Conservation (phyloP, 2,329 filamentous ascomycete species). For the Fusarium albosuccineum region DNA sequence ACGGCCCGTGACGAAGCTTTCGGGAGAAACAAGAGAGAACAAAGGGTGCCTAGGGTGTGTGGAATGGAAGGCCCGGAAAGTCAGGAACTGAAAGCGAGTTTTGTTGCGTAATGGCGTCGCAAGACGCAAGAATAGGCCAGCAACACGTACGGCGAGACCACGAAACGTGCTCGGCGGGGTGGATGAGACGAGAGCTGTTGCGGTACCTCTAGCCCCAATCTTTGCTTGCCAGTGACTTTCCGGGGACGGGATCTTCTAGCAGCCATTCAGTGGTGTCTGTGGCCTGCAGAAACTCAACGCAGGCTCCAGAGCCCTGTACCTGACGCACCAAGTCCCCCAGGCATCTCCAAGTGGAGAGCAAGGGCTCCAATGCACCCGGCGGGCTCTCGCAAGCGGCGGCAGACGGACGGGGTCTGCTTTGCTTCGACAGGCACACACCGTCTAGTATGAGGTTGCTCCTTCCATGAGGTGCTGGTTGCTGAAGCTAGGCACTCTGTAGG, state of each 20-base stretch:
- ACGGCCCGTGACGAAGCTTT: slow-evolving; percentile 37
- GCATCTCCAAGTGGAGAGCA: slow-evolving; percentile 7
- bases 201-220: slow-evolving; percentile 9
- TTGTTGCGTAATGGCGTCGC: slow-evolving; percentile 39
- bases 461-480: slow-evolving; percentile 5
- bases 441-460: background rate
- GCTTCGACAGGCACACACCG: too few species aligned
- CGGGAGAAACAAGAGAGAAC: slow-evolving; percentile 31
- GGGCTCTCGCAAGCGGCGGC: background rate
- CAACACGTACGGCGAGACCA: slow-evolving; percentile 33
- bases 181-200: slow-evolving; percentile 39
- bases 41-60: slow-evolving; percentile 7
- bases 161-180: slow-evolving; percentile 46
- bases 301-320: slow-evolving; percentile 9
- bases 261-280: background rate
- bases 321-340: slow-evolving; percentile 16
- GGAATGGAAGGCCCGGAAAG: background rate
- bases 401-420: slow-evolving; percentile 1
- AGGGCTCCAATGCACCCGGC: too few species aligned
- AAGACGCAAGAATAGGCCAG: slow-evolving; percentile 35
- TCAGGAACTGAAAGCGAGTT: slow-evolving; percentile 19
- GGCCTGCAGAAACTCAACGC: too few species aligned
- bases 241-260: too few species aligned
- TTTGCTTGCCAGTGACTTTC: slow-evolving; percentile 4
- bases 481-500: slow-evolving; percentile 7